These are phyloP conservation scores for Fusarium guadeloupense DNA, from an alignment of 2,329 filamentous ascomycete genomes.

Conservation along the genomic window DNA sequence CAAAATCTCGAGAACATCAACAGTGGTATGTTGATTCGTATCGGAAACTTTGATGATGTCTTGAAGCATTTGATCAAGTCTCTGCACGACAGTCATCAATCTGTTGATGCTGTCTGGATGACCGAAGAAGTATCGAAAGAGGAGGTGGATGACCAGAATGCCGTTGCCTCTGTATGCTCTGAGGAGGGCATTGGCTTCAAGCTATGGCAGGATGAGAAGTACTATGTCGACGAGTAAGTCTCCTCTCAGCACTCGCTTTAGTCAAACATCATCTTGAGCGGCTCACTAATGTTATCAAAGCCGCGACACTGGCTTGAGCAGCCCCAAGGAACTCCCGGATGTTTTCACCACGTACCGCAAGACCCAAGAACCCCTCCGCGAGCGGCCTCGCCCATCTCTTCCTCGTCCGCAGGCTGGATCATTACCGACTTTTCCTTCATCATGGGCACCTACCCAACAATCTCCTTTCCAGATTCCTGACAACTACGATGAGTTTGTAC, in stretches of 20 bases:
- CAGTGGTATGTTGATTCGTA: constrained; percentile 70
- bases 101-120: constrained; percentile 76
- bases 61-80: constrained; percentile 65
- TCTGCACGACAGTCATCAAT: constrained; percentile 53
- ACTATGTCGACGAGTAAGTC: constrained; percentile 80
- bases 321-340: constrained; percentile 71
- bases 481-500: constrained; percentile 61
- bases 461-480: constrained; percentile 71
- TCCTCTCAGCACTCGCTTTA: too few species aligned
- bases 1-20: constrained; percentile 64
- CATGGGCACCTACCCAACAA: constrained; percentile 65
- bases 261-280: background rate
- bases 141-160: constrained; percentile 71
- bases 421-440: constrained; percentile 63
- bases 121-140: constrained; percentile 75
- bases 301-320: constrained; percentile 69
- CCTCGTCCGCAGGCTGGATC: constrained; percentile 59
- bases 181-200: constrained; percentile 67
- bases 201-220: constrained; percentile 79
- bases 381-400: constrained; percentile 67
- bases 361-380: constrained; percentile 73
- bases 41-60: constrained; percentile 69
- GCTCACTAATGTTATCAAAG: constrained; percentile 52
- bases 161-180: constrained; percentile 62
- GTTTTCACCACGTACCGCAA: constrained; percentile 81